A percentile compares a stretch with the other conserved stretches of the same genome.
phyloP scores from a whole-genome alignment of 441 rosid genomes.

The Viola pubescens region DNA sequence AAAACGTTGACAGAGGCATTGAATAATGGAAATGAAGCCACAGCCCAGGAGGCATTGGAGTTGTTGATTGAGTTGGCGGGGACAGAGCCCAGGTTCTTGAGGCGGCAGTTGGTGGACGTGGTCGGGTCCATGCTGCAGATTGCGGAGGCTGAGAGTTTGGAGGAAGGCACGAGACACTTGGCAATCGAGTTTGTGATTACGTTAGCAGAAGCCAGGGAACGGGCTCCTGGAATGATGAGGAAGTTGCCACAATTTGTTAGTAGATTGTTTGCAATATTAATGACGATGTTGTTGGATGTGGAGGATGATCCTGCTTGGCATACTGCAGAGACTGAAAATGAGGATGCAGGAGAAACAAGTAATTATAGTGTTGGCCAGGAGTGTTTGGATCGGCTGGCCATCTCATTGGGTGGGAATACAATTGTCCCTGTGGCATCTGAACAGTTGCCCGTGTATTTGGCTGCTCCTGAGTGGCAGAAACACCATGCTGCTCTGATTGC shows the following conservation, averaged over 20 bases:
- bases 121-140: conserved; percentile 93
- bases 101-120: conserved; percentile 85
- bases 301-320: conserved; percentile 97
- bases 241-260: conserved; percentile 91
- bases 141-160: conserved; percentile 87
- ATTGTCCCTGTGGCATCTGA: conserved; percentile 96
- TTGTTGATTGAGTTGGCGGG: conserved; percentile 94
- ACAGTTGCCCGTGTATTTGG: conserved; percentile 73
- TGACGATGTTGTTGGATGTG: conserved; percentile 83
- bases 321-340: conserved; percentile 81
- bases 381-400: conserved; percentile 91
- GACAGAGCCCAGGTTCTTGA: conserved; percentile 78
- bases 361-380: conserved; percentile 92
- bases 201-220: conserved; percentile 86
- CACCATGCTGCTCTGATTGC: conserved; percentile 97
- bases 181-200: conserved; percentile 94
- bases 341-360: conserved; percentile 93
- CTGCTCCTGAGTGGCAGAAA: conserved; percentile 97
- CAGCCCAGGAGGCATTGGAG: conserved; percentile 94
- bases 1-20: conserved; percentile 85
- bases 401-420: conserved; percentile 91
- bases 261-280: conserved; percentile 75
- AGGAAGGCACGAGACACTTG: conserved; percentile 88
- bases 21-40: conserved; percentile 83
- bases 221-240: conserved; percentile 99